phyloP scores from a whole-genome alignment of 148 eudicot genomes.

The Chenopodium album region DNA sequence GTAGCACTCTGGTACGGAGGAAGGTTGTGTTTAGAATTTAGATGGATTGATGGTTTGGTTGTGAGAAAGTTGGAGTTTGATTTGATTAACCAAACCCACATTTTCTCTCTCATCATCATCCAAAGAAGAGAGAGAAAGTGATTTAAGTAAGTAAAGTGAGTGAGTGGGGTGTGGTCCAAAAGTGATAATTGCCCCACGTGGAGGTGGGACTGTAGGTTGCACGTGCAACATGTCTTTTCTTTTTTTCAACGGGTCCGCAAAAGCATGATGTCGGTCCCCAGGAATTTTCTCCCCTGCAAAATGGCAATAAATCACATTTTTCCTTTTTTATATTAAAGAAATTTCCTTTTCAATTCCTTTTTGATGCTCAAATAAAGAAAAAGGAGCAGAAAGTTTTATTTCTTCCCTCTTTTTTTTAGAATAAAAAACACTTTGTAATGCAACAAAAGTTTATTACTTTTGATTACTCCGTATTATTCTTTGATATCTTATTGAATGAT shows the following conservation, averaged over 20 bases:
- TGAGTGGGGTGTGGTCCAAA: slow-evolving; percentile 27
- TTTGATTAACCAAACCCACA: slow-evolving; percentile 4
- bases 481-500: background rate
- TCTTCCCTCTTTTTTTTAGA: background rate
- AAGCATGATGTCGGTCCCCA: slow-evolving; percentile 34
- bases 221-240: slow-evolving; percentile 35
- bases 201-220: slow-evolving; percentile 38
- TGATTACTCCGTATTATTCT: background rate
- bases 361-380: slow-evolving; percentile 3
- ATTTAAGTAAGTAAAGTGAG: background rate
- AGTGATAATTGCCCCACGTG: slow-evolving; percentile 40
- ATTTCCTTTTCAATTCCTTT: background rate
- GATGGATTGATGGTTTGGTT: background rate
- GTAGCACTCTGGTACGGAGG: slow-evolving; percentile 22
- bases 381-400: background rate
- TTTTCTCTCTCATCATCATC: background rate
- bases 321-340: background rate
- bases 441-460: slow-evolving; percentile 19
- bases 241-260: slow-evolving; percentile 24
- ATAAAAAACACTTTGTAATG: background rate
- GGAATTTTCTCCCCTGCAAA: slow-evolving; percentile 16
- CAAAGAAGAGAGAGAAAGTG: background rate
- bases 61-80: slow-evolving; percentile 7
- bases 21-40: too few relatives aligned
- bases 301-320: slow-evolving; percentile 1